Conservation (phyloP, 2,329 filamentous ascomycete species). For the Tolypocladium nubicola region DNA sequence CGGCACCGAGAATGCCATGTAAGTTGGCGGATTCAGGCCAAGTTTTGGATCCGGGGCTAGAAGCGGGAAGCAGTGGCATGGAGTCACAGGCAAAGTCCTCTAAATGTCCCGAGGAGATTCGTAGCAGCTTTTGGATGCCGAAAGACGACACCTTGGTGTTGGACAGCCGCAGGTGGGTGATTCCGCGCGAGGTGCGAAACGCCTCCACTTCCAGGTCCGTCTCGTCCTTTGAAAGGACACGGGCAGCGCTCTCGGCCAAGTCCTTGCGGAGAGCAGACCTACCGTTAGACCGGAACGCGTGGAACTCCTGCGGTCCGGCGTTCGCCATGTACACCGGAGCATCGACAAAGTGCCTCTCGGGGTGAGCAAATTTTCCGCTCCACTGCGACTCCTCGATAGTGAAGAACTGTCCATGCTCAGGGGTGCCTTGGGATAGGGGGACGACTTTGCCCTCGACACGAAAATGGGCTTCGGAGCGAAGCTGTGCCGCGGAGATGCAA, state of each 20-base stretch:
- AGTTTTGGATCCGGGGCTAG: neutral
- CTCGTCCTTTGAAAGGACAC: conserved; percentile 10
- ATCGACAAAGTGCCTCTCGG: conserved; percentile 37
- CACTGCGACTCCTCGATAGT: conserved; percentile 35
- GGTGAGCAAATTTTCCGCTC: conserved; percentile 33
- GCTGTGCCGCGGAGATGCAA: conserved; percentile 20
- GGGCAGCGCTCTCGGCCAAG: conserved; percentile 13
- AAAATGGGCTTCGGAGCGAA: conserved; percentile 27
- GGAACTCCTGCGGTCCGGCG: conserved; percentile 3
- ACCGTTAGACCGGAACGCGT: conserved; percentile 19
- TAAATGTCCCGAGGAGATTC: conserved; percentile 31
- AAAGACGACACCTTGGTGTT: conserved; percentile 34
- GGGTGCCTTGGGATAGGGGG: conserved; percentile 15
- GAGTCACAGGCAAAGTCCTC: conserved; percentile 42
- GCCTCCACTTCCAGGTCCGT: conserved; percentile 5
- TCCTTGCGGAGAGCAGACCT: conserved; percentile 13
- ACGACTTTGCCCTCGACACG: conserved; percentile 35
- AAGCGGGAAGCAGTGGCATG: conserved; percentile 18
- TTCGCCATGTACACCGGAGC: conserved; percentile 24
- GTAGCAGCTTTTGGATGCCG: conserved; percentile 33
- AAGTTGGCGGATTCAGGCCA: conserved; percentile 23
- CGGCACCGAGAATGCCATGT: conserved; percentile 31
- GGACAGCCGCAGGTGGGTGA: conserved; percentile 47
- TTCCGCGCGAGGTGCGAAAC: conserved; percentile 12
- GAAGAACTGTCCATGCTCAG: conserved; percentile 28